These are phyloP conservation scores for Clausena lansium DNA, from an alignment of 345 rosid species.

Conservation along the genomic window DNA sequence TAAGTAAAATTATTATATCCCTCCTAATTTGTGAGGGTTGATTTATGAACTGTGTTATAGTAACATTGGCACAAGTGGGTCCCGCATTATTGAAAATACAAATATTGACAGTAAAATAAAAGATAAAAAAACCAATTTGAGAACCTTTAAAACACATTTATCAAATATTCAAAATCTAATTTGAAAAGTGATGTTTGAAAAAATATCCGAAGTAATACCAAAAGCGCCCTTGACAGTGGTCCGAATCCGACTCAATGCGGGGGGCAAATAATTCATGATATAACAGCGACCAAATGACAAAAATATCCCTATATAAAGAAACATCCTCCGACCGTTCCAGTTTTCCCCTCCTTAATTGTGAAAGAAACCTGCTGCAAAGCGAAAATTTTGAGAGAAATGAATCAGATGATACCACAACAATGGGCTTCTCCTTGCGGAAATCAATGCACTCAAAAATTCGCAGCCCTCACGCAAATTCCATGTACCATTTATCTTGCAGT, in stretches of 20 bases:
- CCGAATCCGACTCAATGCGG: neutral
- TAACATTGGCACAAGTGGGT: too few species aligned
- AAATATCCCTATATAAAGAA: neutral
- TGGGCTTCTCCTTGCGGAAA: constrained; percentile 87
- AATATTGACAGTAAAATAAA: too few species aligned
- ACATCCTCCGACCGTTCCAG: neutral
- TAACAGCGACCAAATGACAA: neutral
- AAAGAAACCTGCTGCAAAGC: neutral
- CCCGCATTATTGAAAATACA: too few species aligned
- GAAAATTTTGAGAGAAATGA: constrained; percentile 16
- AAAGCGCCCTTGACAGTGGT: neutral
- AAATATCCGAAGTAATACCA: neutral
- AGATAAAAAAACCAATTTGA: too few species aligned
- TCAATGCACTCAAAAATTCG: constrained; percentile 77
- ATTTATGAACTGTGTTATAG: too few species aligned
- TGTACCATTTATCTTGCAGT: constrained; percentile 33
- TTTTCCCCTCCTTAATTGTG: neutral
- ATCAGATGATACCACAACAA: constrained; percentile 62
- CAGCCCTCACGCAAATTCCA: constrained; percentile 82
- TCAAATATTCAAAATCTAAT: too few species aligned
- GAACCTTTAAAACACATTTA: too few species aligned
- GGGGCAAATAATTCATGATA: neutral
- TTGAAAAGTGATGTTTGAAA: too few species aligned
- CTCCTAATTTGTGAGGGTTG: too few species aligned
- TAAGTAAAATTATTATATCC: too few species aligned